Evolutionary conservation across 306 rosid species (phyloP).

Genomic region (Lathyrus oleraceus): DNA sequence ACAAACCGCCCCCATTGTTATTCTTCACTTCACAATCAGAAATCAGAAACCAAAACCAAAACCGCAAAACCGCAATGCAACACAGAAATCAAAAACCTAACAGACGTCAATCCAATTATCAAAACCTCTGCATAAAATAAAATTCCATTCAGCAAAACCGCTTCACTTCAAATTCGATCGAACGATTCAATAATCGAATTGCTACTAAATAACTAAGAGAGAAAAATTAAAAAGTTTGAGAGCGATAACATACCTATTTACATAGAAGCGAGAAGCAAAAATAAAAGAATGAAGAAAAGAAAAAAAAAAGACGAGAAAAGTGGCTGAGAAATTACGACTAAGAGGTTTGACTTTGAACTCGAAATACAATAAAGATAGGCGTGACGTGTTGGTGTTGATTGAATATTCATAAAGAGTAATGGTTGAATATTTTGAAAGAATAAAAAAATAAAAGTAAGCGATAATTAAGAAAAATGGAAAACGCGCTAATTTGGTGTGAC

Average conservation of each 20-base stretch:
- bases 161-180: background rate
- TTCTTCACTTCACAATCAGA: background rate
- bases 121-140: conserved; percentile 5
- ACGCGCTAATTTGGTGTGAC: conserved; percentile 30
- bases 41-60: too few relatives aligned
- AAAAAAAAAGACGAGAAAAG: conserved; percentile 4
- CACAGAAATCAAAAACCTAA: background rate
- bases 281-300: background rate
- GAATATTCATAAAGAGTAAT: conserved; percentile 24
- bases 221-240: background rate
- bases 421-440: conserved; percentile 29
- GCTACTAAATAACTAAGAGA: background rate
- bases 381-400: background rate
- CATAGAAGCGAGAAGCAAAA: background rate
- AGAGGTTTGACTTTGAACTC: conserved; percentile 15
- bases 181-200: background rate
- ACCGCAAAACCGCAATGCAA: conserved; percentile 8
- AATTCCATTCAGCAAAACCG: background rate
- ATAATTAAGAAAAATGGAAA: background rate
- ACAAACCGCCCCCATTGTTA: conserved; percentile 78
- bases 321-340: conserved; percentile 37
- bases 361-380: conserved; percentile 9
- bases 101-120: background rate
- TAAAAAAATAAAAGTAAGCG: conserved; percentile 32
- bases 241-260: conserved; percentile 27